Base-by-base conservation (phyloP, 306 rosid species). In the Chamaecrista fasciculata region DNA sequence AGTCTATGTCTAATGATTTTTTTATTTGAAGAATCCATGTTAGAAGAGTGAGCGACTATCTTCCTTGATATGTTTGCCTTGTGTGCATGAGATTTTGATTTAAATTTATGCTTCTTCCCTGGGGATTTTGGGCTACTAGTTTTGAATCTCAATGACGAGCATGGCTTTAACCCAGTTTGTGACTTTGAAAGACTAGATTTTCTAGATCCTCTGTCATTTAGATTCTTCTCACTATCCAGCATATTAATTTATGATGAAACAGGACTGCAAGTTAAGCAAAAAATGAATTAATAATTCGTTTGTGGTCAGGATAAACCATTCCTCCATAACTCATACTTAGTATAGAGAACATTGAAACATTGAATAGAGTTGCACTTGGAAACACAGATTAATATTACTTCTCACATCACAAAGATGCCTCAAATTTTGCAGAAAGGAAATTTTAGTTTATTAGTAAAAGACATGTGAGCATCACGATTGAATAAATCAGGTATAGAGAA, bases 201-300 rank as follows among this genome's bases (percentile, higher is more conserved):
- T 18, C 77, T 81, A 8, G 89, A 71, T 60, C 84, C 86, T 69
- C 73, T 51, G 34, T 39, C 49, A 21, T 58, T 75, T 76, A 75
- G 43, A 74, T 79, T 75, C 81, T 81, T 85, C 74, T 71, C 84
- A 70, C 82, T 56, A 48, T 57, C 83, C 67, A 34, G 81, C 95
- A 91, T 91, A 76, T 60, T 71, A 76, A 70, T 68, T 28, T 74
- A n/a, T 73, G 71, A 76, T 40, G 74, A 71, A 19, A 23, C 65
- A 53, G 20, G 71, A 75, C 85, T 78, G 83, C 74, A 49, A 78
- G 50, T 68, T 55, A 7, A 62, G 33, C 36, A 67, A 21, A 76
- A 36, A 74, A 56, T 5, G 11, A 61, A 15, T 64, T 25, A 50
- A 69, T 1, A 47, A 47, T 25, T 31, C 8, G 12, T 5, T 1